Conservation (phyloP, 495 filamentous ascomycete species). For the Neurospora sp. region DNA sequence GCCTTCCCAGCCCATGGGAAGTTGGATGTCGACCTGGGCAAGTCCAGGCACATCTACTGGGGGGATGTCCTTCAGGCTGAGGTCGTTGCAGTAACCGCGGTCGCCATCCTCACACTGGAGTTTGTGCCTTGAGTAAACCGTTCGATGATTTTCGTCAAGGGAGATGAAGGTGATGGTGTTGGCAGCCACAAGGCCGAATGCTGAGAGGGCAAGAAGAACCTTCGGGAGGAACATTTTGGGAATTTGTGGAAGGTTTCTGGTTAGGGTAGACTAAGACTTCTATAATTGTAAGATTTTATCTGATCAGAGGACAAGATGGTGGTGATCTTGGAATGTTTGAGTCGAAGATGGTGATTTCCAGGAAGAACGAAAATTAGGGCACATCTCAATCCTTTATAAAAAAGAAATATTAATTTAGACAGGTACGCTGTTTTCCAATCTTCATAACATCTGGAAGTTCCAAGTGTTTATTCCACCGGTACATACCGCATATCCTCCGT, state of each 20-base stretch:
- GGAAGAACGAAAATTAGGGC: neutral
- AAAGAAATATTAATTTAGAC: neutral
- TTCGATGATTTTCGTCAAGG: constrained; percentile 36
- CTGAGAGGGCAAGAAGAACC: constrained; percentile 16
- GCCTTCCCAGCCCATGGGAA: constrained; percentile 37
- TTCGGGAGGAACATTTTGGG: constrained; percentile 26
- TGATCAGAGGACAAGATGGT: neutral
- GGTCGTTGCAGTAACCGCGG: constrained; percentile 4
- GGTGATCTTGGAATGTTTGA: neutral
- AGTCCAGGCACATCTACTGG: constrained; percentile 21
- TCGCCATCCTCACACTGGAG: neutral
- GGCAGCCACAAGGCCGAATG: constrained; percentile 24
- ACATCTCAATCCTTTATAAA: neutral
- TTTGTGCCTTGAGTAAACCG: constrained; percentile 29
- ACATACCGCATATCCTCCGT: neutral
- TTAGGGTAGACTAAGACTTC: too few relatives aligned
- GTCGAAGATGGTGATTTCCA: neutral
- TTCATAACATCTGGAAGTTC: neutral
- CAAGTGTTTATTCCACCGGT: neutral
- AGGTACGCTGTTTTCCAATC: neutral
- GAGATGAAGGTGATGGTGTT: constrained; percentile 39
- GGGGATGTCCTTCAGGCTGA: constrained; percentile 11
- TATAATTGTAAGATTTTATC: neutral
- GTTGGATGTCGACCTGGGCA: constrained; percentile 16
- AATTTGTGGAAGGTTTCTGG: constrained; percentile 5